Evolutionary conservation across 2,329 filamentous ascomycete species (phyloP).

Genomic region (Aspergillus hortae): DNA sequence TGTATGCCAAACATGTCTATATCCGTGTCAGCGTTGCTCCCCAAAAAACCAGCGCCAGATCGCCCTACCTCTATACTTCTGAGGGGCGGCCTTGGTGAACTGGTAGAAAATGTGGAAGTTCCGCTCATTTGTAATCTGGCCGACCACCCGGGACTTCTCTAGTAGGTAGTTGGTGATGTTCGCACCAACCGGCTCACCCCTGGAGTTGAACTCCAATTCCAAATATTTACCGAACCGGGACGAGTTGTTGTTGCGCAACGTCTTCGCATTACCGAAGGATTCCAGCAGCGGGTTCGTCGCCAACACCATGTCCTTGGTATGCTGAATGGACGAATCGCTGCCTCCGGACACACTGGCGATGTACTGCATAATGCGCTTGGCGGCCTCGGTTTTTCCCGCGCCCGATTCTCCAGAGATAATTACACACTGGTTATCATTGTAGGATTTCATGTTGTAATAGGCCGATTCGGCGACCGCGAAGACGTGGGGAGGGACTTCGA

Average conservation of each 20-base stretch:
- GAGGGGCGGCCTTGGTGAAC: slow-evolving; percentile 91
- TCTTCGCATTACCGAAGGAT: slow-evolving; percentile 98
- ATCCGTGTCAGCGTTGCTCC: slow-evolving; percentile 8
- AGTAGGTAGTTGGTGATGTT: slow-evolving; percentile 98
- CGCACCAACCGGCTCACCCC: slow-evolving; percentile 89
- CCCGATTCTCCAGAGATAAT: slow-evolving; percentile 99
- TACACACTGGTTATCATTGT: slow-evolving; percentile 98
- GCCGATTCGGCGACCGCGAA: slow-evolving; percentile 94
- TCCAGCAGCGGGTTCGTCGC: slow-evolving; percentile 96
- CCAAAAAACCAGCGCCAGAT: not conserved
- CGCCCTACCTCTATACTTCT: slow-evolving; percentile 64
- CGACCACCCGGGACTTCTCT: slow-evolving; percentile 91
- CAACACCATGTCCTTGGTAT: slow-evolving; percentile 99
- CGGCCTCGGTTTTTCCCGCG: slow-evolving; percentile 96
- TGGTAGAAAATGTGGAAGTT: slow-evolving; percentile 99
- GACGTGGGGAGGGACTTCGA: slow-evolving; percentile 91
- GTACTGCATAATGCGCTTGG: slow-evolving; percentile 99
- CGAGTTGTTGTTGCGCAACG: slow-evolving; percentile 96
- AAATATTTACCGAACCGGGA: slow-evolving; percentile 98
- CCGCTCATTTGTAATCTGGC: slow-evolving; percentile 90
- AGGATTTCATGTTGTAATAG: slow-evolving; percentile 99
- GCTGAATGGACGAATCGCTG: slow-evolving; percentile 77
- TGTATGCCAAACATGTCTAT: slow-evolving; percentile 81
- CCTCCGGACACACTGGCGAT: slow-evolving; percentile 95
- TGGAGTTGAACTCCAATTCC: slow-evolving; percentile 89